Conservation (phyloP, 1,284 basidiomycete genomes). For the Ceraceosorus guamensis region DNA sequence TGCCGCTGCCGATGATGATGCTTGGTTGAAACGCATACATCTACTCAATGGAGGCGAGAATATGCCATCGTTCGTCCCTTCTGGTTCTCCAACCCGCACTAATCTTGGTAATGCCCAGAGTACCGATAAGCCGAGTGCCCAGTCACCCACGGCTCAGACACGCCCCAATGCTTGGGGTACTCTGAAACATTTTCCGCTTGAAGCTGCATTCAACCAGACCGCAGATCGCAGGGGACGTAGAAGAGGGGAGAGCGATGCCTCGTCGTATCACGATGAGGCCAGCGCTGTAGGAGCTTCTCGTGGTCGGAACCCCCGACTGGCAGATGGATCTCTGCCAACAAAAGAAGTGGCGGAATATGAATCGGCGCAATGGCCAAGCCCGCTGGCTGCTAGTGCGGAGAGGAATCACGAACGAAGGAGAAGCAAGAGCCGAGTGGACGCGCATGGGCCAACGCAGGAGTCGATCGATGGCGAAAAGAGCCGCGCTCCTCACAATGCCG, state of each 20-base stretch:
- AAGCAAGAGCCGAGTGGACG: neutral
- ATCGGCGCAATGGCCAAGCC: conserved; percentile 17
- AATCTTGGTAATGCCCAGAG: neutral
- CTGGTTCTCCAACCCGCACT: neutral
- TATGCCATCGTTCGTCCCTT: conserved; percentile 11
- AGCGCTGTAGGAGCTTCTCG: neutral
- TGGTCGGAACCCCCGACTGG: too few relatives aligned
- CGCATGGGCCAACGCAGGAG: neutral
- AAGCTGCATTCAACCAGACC: too few relatives aligned
- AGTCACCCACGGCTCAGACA: too few relatives aligned
- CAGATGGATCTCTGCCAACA: too few relatives aligned
- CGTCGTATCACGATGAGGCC: conserved; percentile 1
- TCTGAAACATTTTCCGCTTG: too few relatives aligned
- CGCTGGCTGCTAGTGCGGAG: conserved; percentile 21
- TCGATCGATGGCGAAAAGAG: neutral
- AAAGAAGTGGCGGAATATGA: conserved; percentile 9
- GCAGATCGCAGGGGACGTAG: too few relatives aligned
- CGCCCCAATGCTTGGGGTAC: too few relatives aligned
- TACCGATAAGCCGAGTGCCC: neutral
- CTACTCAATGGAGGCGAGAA: conserved; percentile 41
- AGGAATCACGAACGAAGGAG: conserved; percentile 10
- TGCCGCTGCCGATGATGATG: conserved; percentile 18
- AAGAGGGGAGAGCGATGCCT: too few relatives aligned
- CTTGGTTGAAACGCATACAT: conserved; percentile 38
- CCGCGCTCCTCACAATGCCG: conserved; percentile 1